Conservation (phyloP, 1,139 yeast species). For the Blastobotrys indianensis region DNA sequence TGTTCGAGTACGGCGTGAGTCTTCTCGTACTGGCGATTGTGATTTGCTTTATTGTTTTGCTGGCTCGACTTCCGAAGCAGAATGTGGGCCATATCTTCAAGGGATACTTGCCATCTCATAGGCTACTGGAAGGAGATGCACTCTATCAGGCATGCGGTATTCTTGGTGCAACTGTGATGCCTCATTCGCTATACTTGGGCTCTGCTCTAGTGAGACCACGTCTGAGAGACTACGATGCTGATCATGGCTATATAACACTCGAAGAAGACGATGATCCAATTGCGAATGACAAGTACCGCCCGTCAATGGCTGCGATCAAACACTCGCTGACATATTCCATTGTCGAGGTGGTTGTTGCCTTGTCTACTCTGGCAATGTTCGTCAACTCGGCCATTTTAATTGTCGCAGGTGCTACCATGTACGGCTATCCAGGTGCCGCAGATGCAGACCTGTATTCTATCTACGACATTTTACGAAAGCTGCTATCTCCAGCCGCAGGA, state of each 20-base stretch:
- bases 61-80: slow-evolving; percentile 49
- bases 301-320: slow-evolving; percentile 57
- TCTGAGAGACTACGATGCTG: slow-evolving; percentile 51
- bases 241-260: slow-evolving; percentile 25
- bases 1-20: slow-evolving; percentile 65
- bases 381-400: slow-evolving; percentile 73
- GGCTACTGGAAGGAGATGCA: slow-evolving; percentile 58
- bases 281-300: slow-evolving; percentile 46
- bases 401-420: slow-evolving; percentile 69
- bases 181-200: slow-evolving; percentile 69
- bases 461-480: slow-evolving; percentile 49
- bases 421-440: slow-evolving; percentile 51
- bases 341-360: slow-evolving; percentile 56
- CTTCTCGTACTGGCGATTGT: slow-evolving; percentile 62
- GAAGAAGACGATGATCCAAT: slow-evolving; percentile 32
- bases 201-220: slow-evolving; percentile 73
- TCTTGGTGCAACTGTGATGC: slow-evolving; percentile 81
- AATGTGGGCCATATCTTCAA: slow-evolving; percentile 50
- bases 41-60: slow-evolving; percentile 63
- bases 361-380: slow-evolving; percentile 69
- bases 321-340: slow-evolving; percentile 65
- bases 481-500: slow-evolving; percentile 68
- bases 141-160: slow-evolving; percentile 71
- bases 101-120: slow-evolving; percentile 64
- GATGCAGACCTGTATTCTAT: slow-evolving; percentile 74